Evolutionary conservation across 31 red algal species (phyloP).

Genomic region (Odonthalia washingtoniensis): DNA sequence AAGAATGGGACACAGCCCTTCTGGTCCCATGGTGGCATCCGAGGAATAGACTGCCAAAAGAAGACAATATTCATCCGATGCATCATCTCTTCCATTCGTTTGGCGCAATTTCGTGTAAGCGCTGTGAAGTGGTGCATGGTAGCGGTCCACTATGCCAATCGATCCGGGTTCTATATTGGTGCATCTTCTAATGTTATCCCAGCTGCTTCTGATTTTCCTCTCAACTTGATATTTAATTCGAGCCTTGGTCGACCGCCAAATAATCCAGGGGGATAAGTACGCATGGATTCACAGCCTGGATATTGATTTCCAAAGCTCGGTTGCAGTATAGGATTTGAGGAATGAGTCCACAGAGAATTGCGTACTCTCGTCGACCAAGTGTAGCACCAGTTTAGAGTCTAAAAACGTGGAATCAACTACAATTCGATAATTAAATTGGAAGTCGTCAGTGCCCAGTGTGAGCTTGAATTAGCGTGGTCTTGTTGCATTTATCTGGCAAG

Average conservation of each 20-base stretch:
- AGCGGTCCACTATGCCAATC: too few species aligned
- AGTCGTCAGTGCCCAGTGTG: background rate
- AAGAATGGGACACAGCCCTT: slow-evolving; percentile 30
- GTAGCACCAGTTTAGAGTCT: background rate
- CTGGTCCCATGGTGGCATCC: too few species aligned
- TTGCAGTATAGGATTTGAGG: too few species aligned
- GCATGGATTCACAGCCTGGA: background rate
- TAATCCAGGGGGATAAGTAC: background rate
- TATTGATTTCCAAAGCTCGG: background rate
- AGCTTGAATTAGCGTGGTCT: background rate
- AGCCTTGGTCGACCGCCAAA: background rate
- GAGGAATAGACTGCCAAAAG: too few species aligned
- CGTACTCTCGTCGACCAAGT: background rate
- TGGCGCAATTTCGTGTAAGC: too few species aligned
- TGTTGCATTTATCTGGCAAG: background rate
- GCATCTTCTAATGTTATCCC: too few species aligned
- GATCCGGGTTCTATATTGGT: slow-evolving; percentile 28
- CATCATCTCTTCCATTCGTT: too few species aligned
- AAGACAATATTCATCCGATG: too few species aligned
- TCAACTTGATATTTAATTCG: background rate
- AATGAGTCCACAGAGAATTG: too few species aligned
- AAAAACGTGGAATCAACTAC: background rate
- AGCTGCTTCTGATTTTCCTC: too few species aligned
- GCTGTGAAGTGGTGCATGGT: too few species aligned
- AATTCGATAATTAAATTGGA: background rate